Base-by-base conservation (phyloP, 495 filamentous ascomycete species). In the Aspergillus homomorphus region DNA sequence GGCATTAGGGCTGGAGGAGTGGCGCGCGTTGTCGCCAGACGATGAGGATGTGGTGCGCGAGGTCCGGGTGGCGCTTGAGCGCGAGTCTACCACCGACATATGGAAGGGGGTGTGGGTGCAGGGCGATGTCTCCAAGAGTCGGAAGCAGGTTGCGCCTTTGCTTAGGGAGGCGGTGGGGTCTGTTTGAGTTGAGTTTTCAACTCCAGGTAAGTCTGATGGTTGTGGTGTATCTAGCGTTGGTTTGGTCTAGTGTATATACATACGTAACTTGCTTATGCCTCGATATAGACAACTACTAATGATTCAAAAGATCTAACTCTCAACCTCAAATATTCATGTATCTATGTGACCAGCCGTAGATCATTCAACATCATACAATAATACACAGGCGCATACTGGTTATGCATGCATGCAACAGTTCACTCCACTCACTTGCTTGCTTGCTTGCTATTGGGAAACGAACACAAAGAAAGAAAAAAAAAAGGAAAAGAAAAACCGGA, bases 91-190 rank as follows among this genome's bases (percentile, higher is more conserved):
- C 10, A 42, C 41, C 2, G 59, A 53, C 0, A n/a, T 51, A 7
- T 75, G 69, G 68, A 64, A 69, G 8, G 64, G 66, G 49, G 77
- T 87, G 26, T 93, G 90, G 89, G 70, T 75, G 62, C 92, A 96
- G 78, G 72, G 69, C 22, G 80, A 85, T 62, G 61, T 87, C 21
- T 77, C 80, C 50, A 78, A 84, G 58, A 96, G 92, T 71, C 77
- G 93, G 63, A 98, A 98, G 75, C 87, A 91, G 77, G 90, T 98
- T 44, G 92, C 87, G 30, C 93, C 93, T 28, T 73, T 96, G 71
- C 60, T 98, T 63, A 82, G 91, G 65, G 81, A 82, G 60, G 84
- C 80, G 20, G 80, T 91, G 66, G 73, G 74, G 53, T 71, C 73
- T 48, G 54, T 71, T 55, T 64, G 44, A 56, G 10, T 50, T 41